A percentile compares a stretch with the other conserved stretches of the same genome.
These are phyloP conservation scores for Mycena sp. DNA, from an alignment of 1,284 basidiomycete genomes.

Conservation along the genomic window DNA sequence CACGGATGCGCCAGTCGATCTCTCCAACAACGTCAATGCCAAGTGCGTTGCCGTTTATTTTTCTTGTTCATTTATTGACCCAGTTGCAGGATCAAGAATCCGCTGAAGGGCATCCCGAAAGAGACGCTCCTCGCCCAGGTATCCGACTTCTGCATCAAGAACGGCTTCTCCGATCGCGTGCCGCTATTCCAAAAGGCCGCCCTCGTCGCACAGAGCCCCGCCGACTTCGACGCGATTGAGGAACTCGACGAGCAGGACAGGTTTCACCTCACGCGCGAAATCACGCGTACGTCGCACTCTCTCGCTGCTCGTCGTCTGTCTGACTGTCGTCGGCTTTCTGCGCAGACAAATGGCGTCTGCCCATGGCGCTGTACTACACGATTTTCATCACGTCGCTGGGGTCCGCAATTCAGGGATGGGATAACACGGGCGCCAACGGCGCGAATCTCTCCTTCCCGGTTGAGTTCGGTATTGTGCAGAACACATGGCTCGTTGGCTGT, in stretches of 20 bases:
- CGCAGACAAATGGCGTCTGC: constrained; percentile 16
- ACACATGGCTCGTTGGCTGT: constrained; percentile 19
- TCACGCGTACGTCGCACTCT: constrained; percentile 11
- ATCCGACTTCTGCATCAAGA: constrained; percentile 35
- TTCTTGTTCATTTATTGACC: not conserved
- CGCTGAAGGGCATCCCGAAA: constrained; percentile 61
- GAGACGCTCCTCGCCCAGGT: constrained; percentile 66
- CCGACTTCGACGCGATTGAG: constrained; percentile 4
- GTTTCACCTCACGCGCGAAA: constrained; percentile 11
- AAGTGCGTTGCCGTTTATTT: not conserved
- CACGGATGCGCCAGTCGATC: not conserved
- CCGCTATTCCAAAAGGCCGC: constrained; percentile 21
- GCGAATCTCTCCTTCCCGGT: constrained; percentile 24
- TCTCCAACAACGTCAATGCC: constrained; percentile 21
- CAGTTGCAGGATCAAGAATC: constrained; percentile 62
- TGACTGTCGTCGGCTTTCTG: not conserved
- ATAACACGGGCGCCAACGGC: no score
- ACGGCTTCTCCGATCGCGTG: constrained; percentile 16
- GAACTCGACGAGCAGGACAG: constrained; percentile 17
- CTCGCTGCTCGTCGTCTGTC: not conserved
- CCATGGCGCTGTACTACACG: constrained; percentile 14
- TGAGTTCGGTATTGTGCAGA: constrained; percentile 18
- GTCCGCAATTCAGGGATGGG: constrained; percentile 22
- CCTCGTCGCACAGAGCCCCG: constrained; percentile 15
- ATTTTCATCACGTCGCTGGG: constrained; percentile 15